These are phyloP conservation scores for Sporormia fimetaria DNA, from an alignment of 495 filamentous ascomycete genomes.

Conservation along the genomic window DNA sequence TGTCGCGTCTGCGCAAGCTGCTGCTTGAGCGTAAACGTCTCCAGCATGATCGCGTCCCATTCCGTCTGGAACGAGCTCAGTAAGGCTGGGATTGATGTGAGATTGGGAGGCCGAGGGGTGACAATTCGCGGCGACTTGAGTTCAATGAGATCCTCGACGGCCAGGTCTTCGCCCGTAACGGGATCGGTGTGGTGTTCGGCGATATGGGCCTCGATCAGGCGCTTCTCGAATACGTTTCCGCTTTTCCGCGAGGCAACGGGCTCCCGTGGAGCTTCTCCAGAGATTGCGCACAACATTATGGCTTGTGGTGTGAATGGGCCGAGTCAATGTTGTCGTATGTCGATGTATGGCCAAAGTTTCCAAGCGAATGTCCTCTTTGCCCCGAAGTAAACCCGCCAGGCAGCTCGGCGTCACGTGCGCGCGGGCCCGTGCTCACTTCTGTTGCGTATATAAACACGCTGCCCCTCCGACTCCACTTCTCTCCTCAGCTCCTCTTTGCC, in stretches of 20 bases:
- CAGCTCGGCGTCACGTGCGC: too few species aligned
- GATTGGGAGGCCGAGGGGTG: constrained; percentile 79
- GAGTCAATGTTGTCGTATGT: too few species aligned
- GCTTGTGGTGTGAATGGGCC: too few species aligned
- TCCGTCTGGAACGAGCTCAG: constrained; percentile 96
- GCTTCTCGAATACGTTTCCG: constrained; percentile 86
- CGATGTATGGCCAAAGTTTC: too few species aligned
- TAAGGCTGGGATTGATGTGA: constrained; percentile 93
- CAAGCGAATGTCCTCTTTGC: too few species aligned
- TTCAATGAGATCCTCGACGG: constrained; percentile 72
- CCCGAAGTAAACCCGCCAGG: too few species aligned
- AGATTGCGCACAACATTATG: constrained; percentile 49
- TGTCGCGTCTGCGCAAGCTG: constrained; percentile 81
- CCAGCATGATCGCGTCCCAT: constrained; percentile 89
- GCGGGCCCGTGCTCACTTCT: too few species aligned
- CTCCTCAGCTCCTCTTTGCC: too few species aligned
- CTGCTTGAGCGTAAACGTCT: constrained; percentile 78
- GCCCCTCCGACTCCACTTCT: too few species aligned
- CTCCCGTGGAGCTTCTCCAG: constrained; percentile 89
- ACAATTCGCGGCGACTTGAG: constrained; percentile 73
- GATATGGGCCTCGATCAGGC: constrained; percentile 89
- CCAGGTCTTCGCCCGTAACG: constrained; percentile 80
- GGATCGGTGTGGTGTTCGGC: constrained; percentile 90
- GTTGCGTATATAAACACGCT: too few species aligned
- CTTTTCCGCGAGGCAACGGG: constrained; percentile 92